Conservation (phyloP, 2,329 filamentous ascomycete species). For the Fusarium sp. region DNA sequence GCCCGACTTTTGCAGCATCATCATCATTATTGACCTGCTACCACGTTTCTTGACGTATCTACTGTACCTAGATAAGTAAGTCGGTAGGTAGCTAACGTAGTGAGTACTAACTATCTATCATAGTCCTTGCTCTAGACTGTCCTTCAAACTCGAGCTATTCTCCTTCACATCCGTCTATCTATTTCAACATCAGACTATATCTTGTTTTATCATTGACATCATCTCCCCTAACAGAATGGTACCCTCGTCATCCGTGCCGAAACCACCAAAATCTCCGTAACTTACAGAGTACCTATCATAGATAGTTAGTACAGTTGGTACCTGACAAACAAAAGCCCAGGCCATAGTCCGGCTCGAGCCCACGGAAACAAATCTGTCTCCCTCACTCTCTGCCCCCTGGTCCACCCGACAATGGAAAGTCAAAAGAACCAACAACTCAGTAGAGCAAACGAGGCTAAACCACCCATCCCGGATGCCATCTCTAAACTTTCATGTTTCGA, state of each 20-base stretch:
- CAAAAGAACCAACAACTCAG: background rate
- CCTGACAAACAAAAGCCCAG: slow-evolving; percentile 20
- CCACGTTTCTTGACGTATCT: slow-evolving; percentile 12
- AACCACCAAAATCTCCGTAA: background rate
- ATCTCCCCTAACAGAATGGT: background rate
- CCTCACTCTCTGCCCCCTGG: background rate
- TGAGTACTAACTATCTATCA: too few species aligned
- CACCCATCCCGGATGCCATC: slow-evolving; percentile 5
- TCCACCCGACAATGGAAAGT: background rate
- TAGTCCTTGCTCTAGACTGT: background rate
- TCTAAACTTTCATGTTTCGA: slow-evolving; percentile 17
- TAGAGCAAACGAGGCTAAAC: slow-evolving; percentile 12
- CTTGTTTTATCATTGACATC: background rate
- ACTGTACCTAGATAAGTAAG: too few species aligned
- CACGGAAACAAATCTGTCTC: slow-evolving; percentile 15
- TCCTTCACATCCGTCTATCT: background rate
- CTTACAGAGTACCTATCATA: too few species aligned
- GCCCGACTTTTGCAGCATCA: slow-evolving; percentile 23
- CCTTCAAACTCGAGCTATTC: background rate
- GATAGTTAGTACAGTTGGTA: too few species aligned
- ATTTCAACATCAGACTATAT: background rate
- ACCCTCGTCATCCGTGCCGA: background rate
- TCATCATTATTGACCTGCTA: slow-evolving; percentile 20
- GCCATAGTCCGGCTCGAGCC: slow-evolving; percentile 29
- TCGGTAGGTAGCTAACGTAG: too few species aligned